Evolutionary conservation across 2,329 filamentous ascomycete species (phyloP), one percentile per base, ranked within the genome.

Genomic region (Phyllosticta ampelicida): DNA sequence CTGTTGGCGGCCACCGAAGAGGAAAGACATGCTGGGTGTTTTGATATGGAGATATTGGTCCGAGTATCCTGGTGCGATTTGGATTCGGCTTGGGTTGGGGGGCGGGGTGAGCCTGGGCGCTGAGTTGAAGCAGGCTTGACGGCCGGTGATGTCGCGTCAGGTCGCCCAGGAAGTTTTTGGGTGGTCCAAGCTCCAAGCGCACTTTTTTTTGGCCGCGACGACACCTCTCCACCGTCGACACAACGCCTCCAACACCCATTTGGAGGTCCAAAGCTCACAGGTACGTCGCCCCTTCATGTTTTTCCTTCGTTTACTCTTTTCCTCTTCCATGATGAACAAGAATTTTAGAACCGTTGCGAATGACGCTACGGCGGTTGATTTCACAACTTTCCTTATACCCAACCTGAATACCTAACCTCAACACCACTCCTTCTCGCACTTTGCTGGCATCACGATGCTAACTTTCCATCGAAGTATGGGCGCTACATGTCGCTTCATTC

Each of bases 1-100:
- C 78, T 96, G 90, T 62, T 89, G 88, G 65, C 84, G 80, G 68
- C 80, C 79, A 71, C 86, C 83, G 13, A 55, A 55, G 28, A 60
- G 30, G 51, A 58, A 60, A 36, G 59, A 60, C 59, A 60, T 60
- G 6, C 48, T 60, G 53, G 36, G 23, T 16, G 36, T 53, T 19
- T 49, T n/a, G 36, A 28, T 21, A 52, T 51, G 36, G 18, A 20
- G 48, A 18, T 52, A 53, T 51, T 54, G 52, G 13, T 30, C n/a
- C 21, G 23, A 48, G 5, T 20, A 23, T 19, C n/a, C 6, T 48
- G 16, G 44, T 26, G 16, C 28, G 53, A 18, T 26, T 49, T 55
- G 53, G 54, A 53, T n/a, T 44, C n/a, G 36, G 49, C 50, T 53
- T 19, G 36, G 56, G 53, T 48, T 49, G 53, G 28, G 20, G 20